Conservation (phyloP, 192 early-diverging fungal species). For the Coemansia sp. region DNA sequence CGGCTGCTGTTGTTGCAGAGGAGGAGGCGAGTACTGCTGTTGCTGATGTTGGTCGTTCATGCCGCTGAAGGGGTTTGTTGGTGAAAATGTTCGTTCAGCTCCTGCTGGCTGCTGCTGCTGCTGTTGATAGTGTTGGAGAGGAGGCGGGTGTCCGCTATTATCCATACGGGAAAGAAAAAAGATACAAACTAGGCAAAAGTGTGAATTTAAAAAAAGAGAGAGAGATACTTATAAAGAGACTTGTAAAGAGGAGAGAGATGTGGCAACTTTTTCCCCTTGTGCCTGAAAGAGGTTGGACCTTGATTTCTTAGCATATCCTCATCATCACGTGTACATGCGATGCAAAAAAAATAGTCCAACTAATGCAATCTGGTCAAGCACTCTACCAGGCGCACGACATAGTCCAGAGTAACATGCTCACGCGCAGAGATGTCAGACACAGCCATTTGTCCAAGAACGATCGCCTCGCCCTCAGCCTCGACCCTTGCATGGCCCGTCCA, state of each 20-base stretch:
- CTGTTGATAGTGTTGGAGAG: not conserved
- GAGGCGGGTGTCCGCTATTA: constrained; percentile 20
- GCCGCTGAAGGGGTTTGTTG: constrained; percentile 47
- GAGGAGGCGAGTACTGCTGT: not conserved
- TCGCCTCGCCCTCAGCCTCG: constrained; percentile 32
- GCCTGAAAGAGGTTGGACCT: not conserved
- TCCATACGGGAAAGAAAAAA: not conserved
- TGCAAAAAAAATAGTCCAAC: not conserved
- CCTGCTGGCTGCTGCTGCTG: not conserved
- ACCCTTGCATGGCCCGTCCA: constrained; percentile 27
- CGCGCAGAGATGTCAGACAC: constrained; percentile 39
- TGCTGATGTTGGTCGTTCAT: constrained; percentile 25
- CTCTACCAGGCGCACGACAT: constrained; percentile 39
- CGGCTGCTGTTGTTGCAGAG: constrained; percentile 10
- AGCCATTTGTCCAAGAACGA: constrained; percentile 23
- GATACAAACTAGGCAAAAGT: not conserved
- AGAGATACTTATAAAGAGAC: too few species aligned
- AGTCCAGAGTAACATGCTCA: constrained; percentile 32
- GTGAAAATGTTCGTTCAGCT: constrained; percentile 28
- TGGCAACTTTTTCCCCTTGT: not conserved
- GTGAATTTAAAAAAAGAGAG: not conserved
- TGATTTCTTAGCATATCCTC: not conserved
- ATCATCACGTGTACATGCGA: not conserved
- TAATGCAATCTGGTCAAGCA: constrained; percentile 38
- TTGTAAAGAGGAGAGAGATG: not conserved